Base-by-base conservation (phyloP, 441 rosid genomes). In the Jatropha podagrica region DNA sequence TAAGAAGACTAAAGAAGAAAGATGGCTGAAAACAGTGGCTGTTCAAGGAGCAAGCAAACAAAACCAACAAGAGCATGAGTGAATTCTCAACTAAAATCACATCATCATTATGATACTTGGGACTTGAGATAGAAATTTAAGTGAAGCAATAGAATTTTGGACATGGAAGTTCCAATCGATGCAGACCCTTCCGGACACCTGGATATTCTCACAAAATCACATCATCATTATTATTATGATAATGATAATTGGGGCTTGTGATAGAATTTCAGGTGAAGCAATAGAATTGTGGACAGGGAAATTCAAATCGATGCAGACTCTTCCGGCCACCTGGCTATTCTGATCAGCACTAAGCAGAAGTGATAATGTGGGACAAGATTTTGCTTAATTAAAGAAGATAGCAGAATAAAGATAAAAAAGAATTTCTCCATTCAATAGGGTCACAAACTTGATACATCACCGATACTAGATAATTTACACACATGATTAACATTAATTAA, bases 391-490 rank as follows among this genome's bases (percentile, higher is more conserved):
- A 60, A 20, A n/a, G 15, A 32, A 13, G 40, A 62, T 9, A 62
- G 42, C 23, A 51, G 10, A 23, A 17, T 13, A 68, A 46, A 27
- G 4, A 27, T 27, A 26, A 51, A 51, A 72, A 76, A 69, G 69
- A 75, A 85, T 71, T 54, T 72, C 69, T 74, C 26, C 78, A 74
- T 63, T 76, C 52, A 79, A 23, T 72, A 27, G 61, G 46, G 73
- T 64, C 68, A 59, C 74, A 73, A 61, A 44, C 72, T 68, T 56
- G 46, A 54, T 41, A 70, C 59, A 72, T 10, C 76, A 66, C 32
- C 46, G 23, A 46, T 23, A 70, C 65, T 32, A 70, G 51, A 66
- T 79, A 79, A 81, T 85, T 83, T 83, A 85, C 86, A 83, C 81
- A 75, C 80, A 74, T 59, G n/a, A 73, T 80, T 60, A 51, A 61